Base-by-base conservation (phyloP, 1,139 yeast species). In the Candida smagusa region DNA sequence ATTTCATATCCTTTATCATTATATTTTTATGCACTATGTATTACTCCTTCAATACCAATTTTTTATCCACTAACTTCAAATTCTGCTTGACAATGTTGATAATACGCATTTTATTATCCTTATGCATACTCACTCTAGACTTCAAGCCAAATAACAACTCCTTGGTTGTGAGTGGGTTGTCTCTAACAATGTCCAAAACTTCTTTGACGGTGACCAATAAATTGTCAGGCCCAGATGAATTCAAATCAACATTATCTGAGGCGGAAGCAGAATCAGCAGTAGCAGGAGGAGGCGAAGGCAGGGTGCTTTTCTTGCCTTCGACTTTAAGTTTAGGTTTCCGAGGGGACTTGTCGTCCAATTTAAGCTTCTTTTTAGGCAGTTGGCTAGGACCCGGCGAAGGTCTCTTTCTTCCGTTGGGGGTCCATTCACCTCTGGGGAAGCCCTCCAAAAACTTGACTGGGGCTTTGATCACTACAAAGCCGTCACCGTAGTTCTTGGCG, bases 371-470 rank as follows among this genome's bases (percentile, higher is more conserved):
- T 28, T 54, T 48, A 3, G 74, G 63, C 2, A 64, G 50, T 7
- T 50, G 48, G 4, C 44, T 44, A 11, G 41, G 41, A n/a, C 46
- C 37, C 9, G 57, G 48, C 3, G 57, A 43, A n/a, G 61, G 52
- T 41, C 72, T 57, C 44, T 65, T 74, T 49, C 75, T 72, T 3
- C 77, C 78, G 36, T 65, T 65, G 22, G 96, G 92, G 55, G 83
- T 82, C 96, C 97, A 89, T 35, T 81, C 85, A 12, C 95, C 95
- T 21, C 61, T 65, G 4, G 94, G 94, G 61, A 88, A 88, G 32
- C 75, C 75, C n/a, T 63, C 59, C 42, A 89, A 68, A 25, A 83
- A 71, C 29, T 71, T 70, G 12, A 76, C 68, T 3, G 85, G 79
- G 0, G 90, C 84, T 52, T 75, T 83, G 31, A 88, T 63, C 8